A percentile compares a stretch with the other conserved stretches of the same genome.
phyloP scores from a whole-genome alignment of 345 rosid species.

The Dovyalis caffra region DNA sequence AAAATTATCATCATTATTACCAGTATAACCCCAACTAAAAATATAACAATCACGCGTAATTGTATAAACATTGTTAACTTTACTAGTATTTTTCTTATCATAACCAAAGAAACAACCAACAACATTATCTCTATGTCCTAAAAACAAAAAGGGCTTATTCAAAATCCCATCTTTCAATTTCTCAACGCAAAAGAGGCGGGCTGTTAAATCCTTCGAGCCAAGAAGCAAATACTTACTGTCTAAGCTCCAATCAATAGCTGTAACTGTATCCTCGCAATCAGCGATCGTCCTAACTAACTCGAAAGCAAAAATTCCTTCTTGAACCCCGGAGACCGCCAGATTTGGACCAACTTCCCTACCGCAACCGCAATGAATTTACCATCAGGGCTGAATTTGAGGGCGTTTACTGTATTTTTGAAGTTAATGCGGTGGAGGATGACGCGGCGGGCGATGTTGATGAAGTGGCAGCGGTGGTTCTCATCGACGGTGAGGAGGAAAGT shows the following conservation, averaged over 20 bases:
- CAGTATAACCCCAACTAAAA: slow-evolving; percentile 67
- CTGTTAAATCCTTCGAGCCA: slow-evolving; percentile 84
- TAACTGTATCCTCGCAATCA: slow-evolving; percentile 63
- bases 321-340: slow-evolving; percentile 89
- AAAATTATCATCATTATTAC: slow-evolving; percentile 20
- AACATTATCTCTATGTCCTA: slow-evolving; percentile 86
- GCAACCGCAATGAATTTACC: slow-evolving; percentile 78
- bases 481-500: slow-evolving; percentile 75
- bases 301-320: slow-evolving; percentile 69
- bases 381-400: slow-evolving; percentile 70
- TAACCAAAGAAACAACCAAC: slow-evolving; percentile 88
- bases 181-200: slow-evolving; percentile 63
- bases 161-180: slow-evolving; percentile 51
- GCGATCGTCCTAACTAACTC: slow-evolving; percentile 76
- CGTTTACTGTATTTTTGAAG: slow-evolving; percentile 56
- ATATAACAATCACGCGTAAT: slow-evolving; percentile 75
- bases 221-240: slow-evolving; percentile 74
- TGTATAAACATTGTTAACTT: slow-evolving; percentile 58
- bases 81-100: slow-evolving; percentile 50
- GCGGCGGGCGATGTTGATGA: slow-evolving; percentile 74
- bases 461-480: slow-evolving; percentile 69
- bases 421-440: slow-evolving; percentile 72
- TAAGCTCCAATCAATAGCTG: slow-evolving; percentile 68
- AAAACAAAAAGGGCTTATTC: slow-evolving; percentile 71
- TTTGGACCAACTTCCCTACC: slow-evolving; percentile 75